Percentiles rank a stretch among this genome's conserved stretches.
Evolutionary conservation across 1,284 basidiomycete genomes (phyloP).

Genomic region (Irpex sp.): DNA sequence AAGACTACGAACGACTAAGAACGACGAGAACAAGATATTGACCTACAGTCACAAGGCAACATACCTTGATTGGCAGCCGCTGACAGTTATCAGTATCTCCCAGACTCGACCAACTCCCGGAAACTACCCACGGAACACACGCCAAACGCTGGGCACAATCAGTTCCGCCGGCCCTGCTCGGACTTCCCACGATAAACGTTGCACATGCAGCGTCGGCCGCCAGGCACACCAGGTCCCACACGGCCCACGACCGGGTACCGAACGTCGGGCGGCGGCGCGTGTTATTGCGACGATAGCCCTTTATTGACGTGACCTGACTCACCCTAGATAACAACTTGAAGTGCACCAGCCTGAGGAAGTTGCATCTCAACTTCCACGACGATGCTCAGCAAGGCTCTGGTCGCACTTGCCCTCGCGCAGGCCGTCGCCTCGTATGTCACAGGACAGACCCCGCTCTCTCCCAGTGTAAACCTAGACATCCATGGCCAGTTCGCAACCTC

Average conservation of each 20-base stretch:
- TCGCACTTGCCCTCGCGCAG: neutral
- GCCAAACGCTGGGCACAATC: too few species aligned
- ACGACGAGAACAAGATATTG: too few species aligned
- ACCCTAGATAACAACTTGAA: neutral
- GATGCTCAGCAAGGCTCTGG: neutral
- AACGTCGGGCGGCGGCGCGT: too few species aligned
- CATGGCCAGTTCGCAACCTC: neutral
- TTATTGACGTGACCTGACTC: neutral
- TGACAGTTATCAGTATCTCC: too few species aligned
- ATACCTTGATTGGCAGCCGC: too few species aligned
- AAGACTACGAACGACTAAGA: too few species aligned
- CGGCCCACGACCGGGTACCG: too few species aligned
- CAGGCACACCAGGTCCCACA: neutral
- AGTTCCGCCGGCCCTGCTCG: neutral
- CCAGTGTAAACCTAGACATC: neutral
- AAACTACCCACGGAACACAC: too few species aligned
- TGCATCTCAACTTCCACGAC: neutral
- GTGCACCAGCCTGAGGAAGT: too few species aligned
- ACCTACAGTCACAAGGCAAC: too few species aligned
- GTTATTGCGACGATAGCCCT: too few species aligned
- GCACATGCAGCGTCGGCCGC: neutral
- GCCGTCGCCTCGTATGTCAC: neutral
- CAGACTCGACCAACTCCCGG: too few species aligned
- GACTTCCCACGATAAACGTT: neutral
- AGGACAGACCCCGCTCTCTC: neutral